Evolutionary conservation across 805 yeast genomes (phyloP), one percentile per base, ranked within the genome.

Genomic region (Yarrowia sp.): DNA sequence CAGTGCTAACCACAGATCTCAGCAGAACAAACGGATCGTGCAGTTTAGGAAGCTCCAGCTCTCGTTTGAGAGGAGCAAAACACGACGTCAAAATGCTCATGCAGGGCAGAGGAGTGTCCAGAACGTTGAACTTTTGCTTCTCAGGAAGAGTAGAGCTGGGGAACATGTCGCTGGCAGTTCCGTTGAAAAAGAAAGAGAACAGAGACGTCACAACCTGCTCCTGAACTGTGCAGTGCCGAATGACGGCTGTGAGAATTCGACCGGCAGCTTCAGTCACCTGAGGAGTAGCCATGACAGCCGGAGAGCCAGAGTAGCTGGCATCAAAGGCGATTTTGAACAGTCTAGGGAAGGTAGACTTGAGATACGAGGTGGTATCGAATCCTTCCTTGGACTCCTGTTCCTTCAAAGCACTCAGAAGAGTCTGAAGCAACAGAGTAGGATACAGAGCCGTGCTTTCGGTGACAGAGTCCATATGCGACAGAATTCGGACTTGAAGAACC

Each of bases 401-500:
- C 47, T 68, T 70, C 15, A 75, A 49, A 1, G 77, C 76, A 5
- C 69, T 69, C 39, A 76, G 50, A 1, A 79, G 70, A 0, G 80
- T 72, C 3, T 73, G 63, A 39, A 78, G 49, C 6, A 77, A 69
- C 2, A 73, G 69, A 36, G 70, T 70, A 6, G 75, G 71, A 50
- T 73, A 73, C 14, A 56, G 67, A 3, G 42, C 42, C 14, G 70
- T 69, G 6, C 67, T 70, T 0, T 19, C 65, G 15, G 70, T 68
- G 33, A 76, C 69, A 6, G 69, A 67, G 49, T 72, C 73, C 43
- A 81, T 68, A 72, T 78, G 73, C 68, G 74, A 74, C 38, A 79
- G 68, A 19, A 83, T 71, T 56, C 85, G 74, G 17, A 81, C 77
- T 19, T 79, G 71, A 47, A 82, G 71, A 43, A 76, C 74, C 70